These are phyloP conservation scores for Puccinia triticina DNA, from an alignment of 1,284 basidiomycete species.

Conservation along the genomic window DNA sequence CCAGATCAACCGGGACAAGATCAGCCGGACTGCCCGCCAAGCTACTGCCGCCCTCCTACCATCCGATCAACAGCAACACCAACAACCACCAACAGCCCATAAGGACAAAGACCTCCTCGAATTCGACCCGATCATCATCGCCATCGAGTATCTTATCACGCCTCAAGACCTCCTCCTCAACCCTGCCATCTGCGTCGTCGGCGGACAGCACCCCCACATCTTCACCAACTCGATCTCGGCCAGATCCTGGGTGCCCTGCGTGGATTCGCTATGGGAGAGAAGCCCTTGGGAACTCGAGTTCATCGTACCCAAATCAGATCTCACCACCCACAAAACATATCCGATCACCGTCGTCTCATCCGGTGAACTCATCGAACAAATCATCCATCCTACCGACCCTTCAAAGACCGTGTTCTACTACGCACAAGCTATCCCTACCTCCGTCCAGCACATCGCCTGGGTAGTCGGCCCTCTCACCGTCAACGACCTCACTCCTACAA, in stretches of 20 bases:
- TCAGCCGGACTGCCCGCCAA: constrained; percentile 57
- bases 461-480: constrained; percentile 82
- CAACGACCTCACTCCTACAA: constrained; percentile 44
- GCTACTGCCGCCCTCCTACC: constrained; percentile 25
- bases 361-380: constrained; percentile 91
- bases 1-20: constrained; percentile 60
- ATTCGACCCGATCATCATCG: constrained; percentile 75
- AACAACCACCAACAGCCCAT: neutral
- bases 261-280: constrained; percentile 93
- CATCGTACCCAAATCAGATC: constrained; percentile 73
- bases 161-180: constrained; percentile 68
- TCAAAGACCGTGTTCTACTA: constrained; percentile 94
- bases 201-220: constrained; percentile 84
- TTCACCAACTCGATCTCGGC: constrained; percentile 89
- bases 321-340: neutral
- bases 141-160: constrained; percentile 74
- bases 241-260: constrained; percentile 94
- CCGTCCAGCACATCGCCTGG: constrained; percentile 92
- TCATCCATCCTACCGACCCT: constrained; percentile 89
- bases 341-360: constrained; percentile 88
- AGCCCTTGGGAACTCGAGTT: constrained; percentile 99
- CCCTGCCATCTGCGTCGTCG: constrained; percentile 83
- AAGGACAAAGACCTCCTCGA: constrained; percentile 62
- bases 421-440: constrained; percentile 82
- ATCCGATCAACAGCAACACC: constrained; percentile 1